A percentile compares a stretch with the other conserved stretches of the same genome.
phyloP scores from a whole-genome alignment of 2,329 filamentous ascomycete genomes.

The Talaromyces funiculosus region DNA sequence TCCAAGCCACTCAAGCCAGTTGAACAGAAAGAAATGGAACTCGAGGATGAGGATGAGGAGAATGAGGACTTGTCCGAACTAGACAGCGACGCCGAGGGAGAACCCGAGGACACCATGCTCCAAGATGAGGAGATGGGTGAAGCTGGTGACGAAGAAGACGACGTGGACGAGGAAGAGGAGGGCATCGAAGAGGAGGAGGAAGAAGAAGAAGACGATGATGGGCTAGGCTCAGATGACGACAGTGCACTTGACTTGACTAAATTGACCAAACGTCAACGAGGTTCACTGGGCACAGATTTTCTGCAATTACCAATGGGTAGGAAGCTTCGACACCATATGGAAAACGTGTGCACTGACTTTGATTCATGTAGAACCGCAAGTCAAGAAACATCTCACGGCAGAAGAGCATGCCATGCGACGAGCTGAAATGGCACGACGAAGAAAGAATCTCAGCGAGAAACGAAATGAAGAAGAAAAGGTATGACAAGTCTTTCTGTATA shows the following conservation, averaged over 20 bases:
- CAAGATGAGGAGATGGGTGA: slow-evolving; percentile 33
- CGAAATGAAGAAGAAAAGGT: slow-evolving; percentile 75
- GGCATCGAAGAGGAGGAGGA: slow-evolving; percentile 34
- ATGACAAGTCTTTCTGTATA: background rate
- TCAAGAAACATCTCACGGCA: slow-evolving; percentile 66
- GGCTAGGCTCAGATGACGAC: slow-evolving; percentile 42
- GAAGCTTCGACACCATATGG: slow-evolving; percentile 1
- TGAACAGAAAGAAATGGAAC: slow-evolving; percentile 38
- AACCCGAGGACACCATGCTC: slow-evolving; percentile 43
- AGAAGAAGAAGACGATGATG: slow-evolving; percentile 40
- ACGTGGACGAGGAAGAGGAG: slow-evolving; percentile 34
- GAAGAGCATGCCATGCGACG: slow-evolving; percentile 69
- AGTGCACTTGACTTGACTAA: slow-evolving; percentile 60
- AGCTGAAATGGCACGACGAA: slow-evolving; percentile 66
- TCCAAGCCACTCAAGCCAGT: slow-evolving; percentile 38
- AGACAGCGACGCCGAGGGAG: slow-evolving; percentile 43
- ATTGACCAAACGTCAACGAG: slow-evolving; percentile 63
- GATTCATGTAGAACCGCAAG: slow-evolving; percentile 53
- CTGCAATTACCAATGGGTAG: slow-evolving; percentile 53
- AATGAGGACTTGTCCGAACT: slow-evolving; percentile 45
- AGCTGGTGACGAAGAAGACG: slow-evolving; percentile 26
- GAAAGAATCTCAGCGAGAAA: slow-evolving; percentile 70
- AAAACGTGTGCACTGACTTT: background rate
- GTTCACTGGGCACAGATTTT: slow-evolving; percentile 50
- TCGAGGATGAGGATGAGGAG: slow-evolving; percentile 45